Evolutionary conservation across 768 basidiomycete species (phyloP).

Genomic region (Boletus eberwhitei): DNA sequence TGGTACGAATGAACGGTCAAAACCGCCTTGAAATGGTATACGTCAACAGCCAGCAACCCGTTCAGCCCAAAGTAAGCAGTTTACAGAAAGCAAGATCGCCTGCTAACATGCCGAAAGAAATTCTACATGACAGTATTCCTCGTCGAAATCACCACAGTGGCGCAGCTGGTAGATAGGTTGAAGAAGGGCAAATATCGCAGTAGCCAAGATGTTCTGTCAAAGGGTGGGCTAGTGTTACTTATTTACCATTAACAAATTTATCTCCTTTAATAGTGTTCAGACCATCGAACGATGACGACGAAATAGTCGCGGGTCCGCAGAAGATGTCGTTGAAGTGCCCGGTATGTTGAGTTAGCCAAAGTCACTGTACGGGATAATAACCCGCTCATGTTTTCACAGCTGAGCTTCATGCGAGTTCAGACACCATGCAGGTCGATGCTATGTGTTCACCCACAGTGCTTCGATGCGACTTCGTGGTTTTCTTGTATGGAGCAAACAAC

Average conservation of each 20-base stretch:
- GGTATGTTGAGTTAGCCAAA: conserved; percentile 44
- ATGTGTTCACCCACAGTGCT: conserved; percentile 92
- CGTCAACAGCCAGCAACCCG: conserved; percentile 81
- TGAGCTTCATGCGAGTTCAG: conserved; percentile 82
- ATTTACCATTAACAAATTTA: background rate
- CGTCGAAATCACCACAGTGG: conserved; percentile 72
- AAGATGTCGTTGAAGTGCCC: conserved; percentile 94
- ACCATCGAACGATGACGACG: conserved; percentile 71
- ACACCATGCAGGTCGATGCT: conserved; percentile 83
- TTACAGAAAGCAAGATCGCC: background rate
- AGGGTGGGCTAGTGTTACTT: conserved; percentile 48
- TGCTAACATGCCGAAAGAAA: conserved; percentile 66
- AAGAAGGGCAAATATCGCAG: conserved; percentile 64
- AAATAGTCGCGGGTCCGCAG: conserved; percentile 85
- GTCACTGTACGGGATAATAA: background rate
- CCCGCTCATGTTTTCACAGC: conserved; percentile 35
- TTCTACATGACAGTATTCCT: conserved; percentile 84
- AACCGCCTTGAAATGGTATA: conserved; percentile 88
- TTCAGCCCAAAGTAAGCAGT: conserved; percentile 60
- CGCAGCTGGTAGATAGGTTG: conserved; percentile 65
- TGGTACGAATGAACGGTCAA: conserved; percentile 37
- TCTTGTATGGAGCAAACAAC: conserved; percentile 95
- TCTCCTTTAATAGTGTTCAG: conserved; percentile 48
- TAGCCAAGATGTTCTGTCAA: conserved; percentile 58
- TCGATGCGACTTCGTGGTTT: conserved; percentile 93